A percentile compares a stretch with the other conserved stretches of the same genome.
These are phyloP conservation scores for Brassica nigra DNA, from an alignment of 345 rosid species.

Conservation along the genomic window DNA sequence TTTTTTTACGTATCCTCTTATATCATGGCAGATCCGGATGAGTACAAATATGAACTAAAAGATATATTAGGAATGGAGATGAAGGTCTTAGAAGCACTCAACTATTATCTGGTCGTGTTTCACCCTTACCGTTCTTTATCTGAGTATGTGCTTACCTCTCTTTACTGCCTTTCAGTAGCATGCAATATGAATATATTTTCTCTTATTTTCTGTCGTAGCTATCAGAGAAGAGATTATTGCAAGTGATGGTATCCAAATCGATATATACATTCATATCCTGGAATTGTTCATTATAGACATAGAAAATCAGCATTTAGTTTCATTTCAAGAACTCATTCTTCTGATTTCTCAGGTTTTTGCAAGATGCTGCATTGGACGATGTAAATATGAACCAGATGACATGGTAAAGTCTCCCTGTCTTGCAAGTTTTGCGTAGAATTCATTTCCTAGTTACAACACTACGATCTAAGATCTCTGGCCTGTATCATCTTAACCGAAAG, in stretches of 20 bases:
- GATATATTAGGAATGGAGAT: constrained; percentile 98
- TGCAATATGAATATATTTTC: too few species aligned
- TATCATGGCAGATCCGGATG: constrained; percentile 65
- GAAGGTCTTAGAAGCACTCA: constrained; percentile 91
- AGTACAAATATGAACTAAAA: constrained; percentile 71
- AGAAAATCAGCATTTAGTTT: too few species aligned
- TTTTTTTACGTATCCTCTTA: too few species aligned
- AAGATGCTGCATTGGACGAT: constrained; percentile 77
- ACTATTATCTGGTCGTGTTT: constrained; percentile 89
- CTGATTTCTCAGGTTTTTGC: constrained; percentile 58
- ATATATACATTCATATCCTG: too few species aligned
- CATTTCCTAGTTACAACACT: neutral
- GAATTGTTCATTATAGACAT: too few species aligned
- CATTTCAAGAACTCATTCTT: too few species aligned
- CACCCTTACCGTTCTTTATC: constrained; percentile 88
- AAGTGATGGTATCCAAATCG: too few species aligned
- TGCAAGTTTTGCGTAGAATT: neutral
- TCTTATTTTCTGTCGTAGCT: too few species aligned
- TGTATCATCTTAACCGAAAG: neutral
- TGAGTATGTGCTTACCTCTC: constrained; percentile 56
- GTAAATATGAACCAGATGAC: constrained; percentile 64
- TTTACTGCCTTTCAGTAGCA: neutral
- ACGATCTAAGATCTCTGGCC: neutral
- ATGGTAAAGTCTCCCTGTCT: constrained; percentile 53
- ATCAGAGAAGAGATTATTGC: too few species aligned